Conservation (phyloP, 306 rosid genomes). For the Dalbergia cochinchinensis region DNA sequence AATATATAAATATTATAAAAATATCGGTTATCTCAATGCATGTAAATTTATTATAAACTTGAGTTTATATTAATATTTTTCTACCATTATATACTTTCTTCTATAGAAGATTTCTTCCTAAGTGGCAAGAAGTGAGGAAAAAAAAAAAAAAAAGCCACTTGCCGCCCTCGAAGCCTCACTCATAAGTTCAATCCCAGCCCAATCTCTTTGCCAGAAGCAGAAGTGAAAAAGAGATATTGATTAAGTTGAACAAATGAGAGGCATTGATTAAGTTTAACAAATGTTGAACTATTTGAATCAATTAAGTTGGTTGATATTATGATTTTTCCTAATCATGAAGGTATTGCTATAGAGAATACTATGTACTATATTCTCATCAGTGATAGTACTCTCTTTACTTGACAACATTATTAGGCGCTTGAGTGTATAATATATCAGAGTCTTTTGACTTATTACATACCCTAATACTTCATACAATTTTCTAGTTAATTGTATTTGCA, state of each 20-base stretch:
- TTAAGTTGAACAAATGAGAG: too few species aligned
- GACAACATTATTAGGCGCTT: slow-evolving; percentile 3
- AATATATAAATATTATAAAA: too few species aligned
- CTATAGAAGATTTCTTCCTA: not conserved
- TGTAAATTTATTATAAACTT: too few species aligned
- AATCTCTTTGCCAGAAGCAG: not conserved
- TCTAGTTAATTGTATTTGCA: not conserved
- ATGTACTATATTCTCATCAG: not conserved
- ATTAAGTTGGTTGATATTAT: not conserved
- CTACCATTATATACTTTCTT: too few species aligned
- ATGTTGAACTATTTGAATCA: too few species aligned
- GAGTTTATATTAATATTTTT: too few species aligned
- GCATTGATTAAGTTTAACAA: too few species aligned
- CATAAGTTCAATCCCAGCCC: not conserved
- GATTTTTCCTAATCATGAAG: slow-evolving; percentile 7
- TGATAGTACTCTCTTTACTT: not conserved
- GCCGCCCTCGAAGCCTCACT: not conserved
- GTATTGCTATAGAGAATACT: not conserved
- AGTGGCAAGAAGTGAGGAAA: not conserved
- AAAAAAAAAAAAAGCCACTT: not conserved
- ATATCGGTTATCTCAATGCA: too few species aligned
- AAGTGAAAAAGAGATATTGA: not conserved
- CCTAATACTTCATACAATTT: not conserved
- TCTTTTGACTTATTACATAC: not conserved
- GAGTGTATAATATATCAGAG: not conserved